phyloP scores from a whole-genome alignment of 1,284 basidiomycete genomes.

The Malassezia slooffiae region DNA sequence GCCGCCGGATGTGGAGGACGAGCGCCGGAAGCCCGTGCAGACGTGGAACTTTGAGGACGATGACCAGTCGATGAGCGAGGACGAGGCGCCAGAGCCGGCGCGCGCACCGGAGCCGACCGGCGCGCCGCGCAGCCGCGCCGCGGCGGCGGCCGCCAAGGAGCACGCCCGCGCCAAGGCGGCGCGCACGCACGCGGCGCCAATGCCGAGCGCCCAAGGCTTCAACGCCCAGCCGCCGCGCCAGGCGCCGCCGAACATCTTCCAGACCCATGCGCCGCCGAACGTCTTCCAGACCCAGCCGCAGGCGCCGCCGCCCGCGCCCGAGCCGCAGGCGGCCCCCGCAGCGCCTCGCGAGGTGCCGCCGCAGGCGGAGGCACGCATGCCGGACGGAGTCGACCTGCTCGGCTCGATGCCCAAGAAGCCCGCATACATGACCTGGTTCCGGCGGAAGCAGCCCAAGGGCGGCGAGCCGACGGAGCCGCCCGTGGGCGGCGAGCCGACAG shows the following conservation, averaged over 20 bases:
- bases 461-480: too few relatives aligned
- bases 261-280: neutral
- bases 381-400: too few relatives aligned
- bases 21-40: neutral
- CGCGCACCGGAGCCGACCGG: neutral
- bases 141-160: too few relatives aligned
- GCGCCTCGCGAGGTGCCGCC: neutral
- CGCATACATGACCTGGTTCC: too few relatives aligned
- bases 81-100: neutral
- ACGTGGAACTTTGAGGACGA: constrained; percentile 15
- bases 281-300: neutral
- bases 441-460: too few relatives aligned
- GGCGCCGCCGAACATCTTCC: neutral
- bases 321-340: neutral
- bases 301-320: neutral
- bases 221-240: neutral
- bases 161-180: neutral
- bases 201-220: neutral
- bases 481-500: too few relatives aligned
- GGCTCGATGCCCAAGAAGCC: too few relatives aligned
- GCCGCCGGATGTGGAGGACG: too few relatives aligned
- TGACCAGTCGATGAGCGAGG: too few relatives aligned
- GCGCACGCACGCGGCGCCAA: neutral
- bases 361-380: neutral
- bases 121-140: too few relatives aligned